Conservation (phyloP, 1,284 basidiomycete species). For the Inonotus hispidus region DNA sequence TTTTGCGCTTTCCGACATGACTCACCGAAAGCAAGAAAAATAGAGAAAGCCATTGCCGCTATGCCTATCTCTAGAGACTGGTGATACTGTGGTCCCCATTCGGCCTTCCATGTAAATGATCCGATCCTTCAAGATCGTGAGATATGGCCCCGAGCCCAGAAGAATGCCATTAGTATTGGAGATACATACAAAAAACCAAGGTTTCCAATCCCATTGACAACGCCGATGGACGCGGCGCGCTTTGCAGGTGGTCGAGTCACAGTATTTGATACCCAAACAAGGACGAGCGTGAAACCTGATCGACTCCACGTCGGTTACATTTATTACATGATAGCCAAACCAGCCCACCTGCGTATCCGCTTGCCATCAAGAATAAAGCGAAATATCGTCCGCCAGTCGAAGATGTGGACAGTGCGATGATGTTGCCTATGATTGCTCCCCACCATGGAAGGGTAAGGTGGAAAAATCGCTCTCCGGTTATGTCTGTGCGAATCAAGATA, state of each 20-base stretch:
- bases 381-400: slow-evolving; percentile 25
- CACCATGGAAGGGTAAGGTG: slow-evolving; percentile 27
- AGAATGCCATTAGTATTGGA: neutral
- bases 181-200: slow-evolving; percentile 17
- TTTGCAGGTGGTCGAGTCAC: slow-evolving; percentile 27
- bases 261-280: slow-evolving; percentile 24
- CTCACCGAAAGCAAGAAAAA: slow-evolving; percentile 19
- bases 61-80: slow-evolving; percentile 22
- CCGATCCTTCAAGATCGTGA: slow-evolving; percentile 14
- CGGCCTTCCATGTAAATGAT: slow-evolving; percentile 23
- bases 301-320: slow-evolving; percentile 7
- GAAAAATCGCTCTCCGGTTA: slow-evolving; percentile 26
- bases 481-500: slow-evolving; percentile 12
- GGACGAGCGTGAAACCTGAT: slow-evolving; percentile 42
- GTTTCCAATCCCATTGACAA: slow-evolving; percentile 23
- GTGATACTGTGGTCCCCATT: slow-evolving; percentile 23
- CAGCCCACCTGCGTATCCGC: slow-evolving; percentile 19
- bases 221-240: slow-evolving; percentile 24
- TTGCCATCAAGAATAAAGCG: slow-evolving; percentile 25
- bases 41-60: slow-evolving; percentile 12
- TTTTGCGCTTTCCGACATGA: slow-evolving; percentile 12
- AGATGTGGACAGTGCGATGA: slow-evolving; percentile 24
- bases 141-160: neutral
- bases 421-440: slow-evolving; percentile 23
- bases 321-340: neutral